Conservation (phyloP, 306 rosid genomes). For the Fragaria iinumae region DNA sequence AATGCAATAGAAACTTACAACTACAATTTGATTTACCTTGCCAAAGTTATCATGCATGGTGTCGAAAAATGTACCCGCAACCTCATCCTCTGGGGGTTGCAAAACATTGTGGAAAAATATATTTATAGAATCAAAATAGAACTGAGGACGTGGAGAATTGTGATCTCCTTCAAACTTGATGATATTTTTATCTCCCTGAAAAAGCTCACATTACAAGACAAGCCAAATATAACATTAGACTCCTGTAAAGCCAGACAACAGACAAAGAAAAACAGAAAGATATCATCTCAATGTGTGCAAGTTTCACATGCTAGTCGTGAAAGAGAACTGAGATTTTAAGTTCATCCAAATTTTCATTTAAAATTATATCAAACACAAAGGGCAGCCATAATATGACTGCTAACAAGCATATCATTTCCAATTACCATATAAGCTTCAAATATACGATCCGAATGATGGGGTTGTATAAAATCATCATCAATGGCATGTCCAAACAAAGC, state of each 20-base stretch:
- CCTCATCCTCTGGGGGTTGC: conserved; percentile 94
- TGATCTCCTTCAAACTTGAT: conserved; percentile 98
- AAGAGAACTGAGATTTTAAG: neutral
- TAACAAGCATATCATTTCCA: conserved; percentile 9
- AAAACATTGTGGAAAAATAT: conserved; percentile 84
- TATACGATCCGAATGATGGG: conserved; percentile 90
- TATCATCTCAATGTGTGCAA: neutral
- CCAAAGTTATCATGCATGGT: conserved; percentile 58
- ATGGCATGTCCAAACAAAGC: conserved; percentile 81
- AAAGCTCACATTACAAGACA: conserved; percentile 17
- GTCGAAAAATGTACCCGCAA: conserved; percentile 65
- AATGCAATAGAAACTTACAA: conserved; percentile 18
- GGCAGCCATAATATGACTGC: neutral
- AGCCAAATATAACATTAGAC: conserved; percentile 8
- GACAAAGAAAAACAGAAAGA: conserved; percentile 4
- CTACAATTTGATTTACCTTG: conserved; percentile 63
- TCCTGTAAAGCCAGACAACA: conserved; percentile 3
- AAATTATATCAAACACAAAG: neutral
- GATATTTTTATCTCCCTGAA: conserved; percentile 91
- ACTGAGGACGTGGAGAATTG: conserved; percentile 95
- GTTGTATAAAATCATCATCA: conserved; percentile 91
- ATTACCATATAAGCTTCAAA: conserved; percentile 71
- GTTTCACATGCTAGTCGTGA: neutral
- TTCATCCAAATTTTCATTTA: neutral
- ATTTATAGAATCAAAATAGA: conserved; percentile 86